Conservation (phyloP, 2,329 filamentous ascomycete genomes). For the Cytospora piceae region DNA sequence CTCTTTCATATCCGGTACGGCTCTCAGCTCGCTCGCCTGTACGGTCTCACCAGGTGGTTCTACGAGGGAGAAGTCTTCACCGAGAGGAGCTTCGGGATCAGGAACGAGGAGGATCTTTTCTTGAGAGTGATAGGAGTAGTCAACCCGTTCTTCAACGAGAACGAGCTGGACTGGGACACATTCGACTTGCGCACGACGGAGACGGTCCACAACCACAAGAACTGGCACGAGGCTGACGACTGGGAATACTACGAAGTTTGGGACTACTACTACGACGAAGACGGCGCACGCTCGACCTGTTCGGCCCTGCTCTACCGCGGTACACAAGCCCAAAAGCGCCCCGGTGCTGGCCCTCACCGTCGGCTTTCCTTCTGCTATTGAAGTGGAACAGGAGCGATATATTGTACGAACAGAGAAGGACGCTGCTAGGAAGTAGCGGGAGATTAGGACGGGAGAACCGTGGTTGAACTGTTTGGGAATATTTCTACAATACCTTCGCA, state of each 20-base stretch:
- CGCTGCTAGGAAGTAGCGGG: conserved; percentile 17
- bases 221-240: neutral
- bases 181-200: neutral
- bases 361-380: neutral
- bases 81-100: neutral
- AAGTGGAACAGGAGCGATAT: neutral
- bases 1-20: conserved; percentile 5
- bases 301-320: neutral
- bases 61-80: neutral
- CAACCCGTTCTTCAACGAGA: neutral
- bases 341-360: neutral
- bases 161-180: neutral
- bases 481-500: conserved; percentile 12
- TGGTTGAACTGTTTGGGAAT: neutral
- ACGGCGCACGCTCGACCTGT: neutral
- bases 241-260: neutral
- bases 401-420: conserved; percentile 12
- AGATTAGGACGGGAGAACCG: conserved; percentile 9
- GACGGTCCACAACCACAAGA: neutral
- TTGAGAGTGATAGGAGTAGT: neutral
- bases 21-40: neutral
- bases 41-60: neutral
- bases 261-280: neutral
- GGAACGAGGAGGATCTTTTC: neutral
- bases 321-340: neutral